These are phyloP conservation scores for Stephania cephalantha DNA, from an alignment of 164 flowering plant species.

Conservation along the genomic window DNA sequence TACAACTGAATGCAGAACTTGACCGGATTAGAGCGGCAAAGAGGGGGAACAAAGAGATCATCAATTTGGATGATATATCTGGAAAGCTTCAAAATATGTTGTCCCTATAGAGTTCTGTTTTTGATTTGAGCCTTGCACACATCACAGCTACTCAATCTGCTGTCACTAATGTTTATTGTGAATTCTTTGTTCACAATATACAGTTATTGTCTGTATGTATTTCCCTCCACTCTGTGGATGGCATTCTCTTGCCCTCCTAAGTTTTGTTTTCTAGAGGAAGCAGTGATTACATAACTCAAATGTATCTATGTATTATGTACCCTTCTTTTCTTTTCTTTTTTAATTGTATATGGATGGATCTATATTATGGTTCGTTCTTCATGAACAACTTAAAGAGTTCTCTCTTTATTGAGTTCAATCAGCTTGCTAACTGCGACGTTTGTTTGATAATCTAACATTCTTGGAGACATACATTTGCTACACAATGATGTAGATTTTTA, in stretches of 20 bases:
- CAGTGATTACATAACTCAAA: neutral
- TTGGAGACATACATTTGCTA: no score
- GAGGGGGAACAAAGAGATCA: conserved; percentile 26
- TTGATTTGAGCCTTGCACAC: neutral
- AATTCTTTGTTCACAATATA: neutral
- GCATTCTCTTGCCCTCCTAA: neutral
- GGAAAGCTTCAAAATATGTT: conserved; percentile 27
- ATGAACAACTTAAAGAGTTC: no score
- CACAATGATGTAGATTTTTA: no score
- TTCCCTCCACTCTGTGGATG: neutral
- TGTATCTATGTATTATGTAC: neutral
- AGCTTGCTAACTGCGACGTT: no score
- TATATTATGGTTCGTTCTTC: neutral
- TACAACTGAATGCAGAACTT: conserved; percentile 47
- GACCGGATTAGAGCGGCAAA: conserved; percentile 30
- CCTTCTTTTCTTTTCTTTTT: neutral
- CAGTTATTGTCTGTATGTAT: neutral
- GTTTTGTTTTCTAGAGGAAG: neutral
- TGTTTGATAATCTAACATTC: no score
- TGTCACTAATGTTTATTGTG: neutral
- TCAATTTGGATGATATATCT: conserved; percentile 55
- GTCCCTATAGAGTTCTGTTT: neutral
- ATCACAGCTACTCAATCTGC: neutral
- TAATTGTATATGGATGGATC: neutral
- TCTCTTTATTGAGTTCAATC: no score